Evolutionary conservation across 345 rosid genomes (phyloP).

Genomic region (Boechera stricta): DNA sequence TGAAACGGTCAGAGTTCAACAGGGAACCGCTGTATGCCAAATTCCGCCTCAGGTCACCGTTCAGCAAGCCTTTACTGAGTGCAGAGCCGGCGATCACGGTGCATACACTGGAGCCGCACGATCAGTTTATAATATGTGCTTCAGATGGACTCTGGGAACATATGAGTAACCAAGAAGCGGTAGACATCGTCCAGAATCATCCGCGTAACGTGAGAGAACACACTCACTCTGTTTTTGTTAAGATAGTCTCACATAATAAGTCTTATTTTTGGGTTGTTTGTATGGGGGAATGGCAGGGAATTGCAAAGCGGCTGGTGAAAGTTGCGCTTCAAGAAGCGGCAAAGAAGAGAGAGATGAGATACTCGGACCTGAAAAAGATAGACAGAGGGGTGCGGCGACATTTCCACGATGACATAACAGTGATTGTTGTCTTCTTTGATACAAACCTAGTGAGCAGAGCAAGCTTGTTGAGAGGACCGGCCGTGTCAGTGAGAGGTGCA

Average conservation of each 20-base stretch:
- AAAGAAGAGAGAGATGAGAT: conserved; percentile 93
- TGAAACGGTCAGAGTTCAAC: conserved; percentile 85
- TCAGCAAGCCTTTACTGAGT: conserved; percentile 70
- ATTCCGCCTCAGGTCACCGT: conserved; percentile 73
- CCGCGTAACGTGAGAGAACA: conserved; percentile 53
- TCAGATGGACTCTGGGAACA: conserved; percentile 94
- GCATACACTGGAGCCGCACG: conserved; percentile 68
- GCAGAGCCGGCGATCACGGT: conserved; percentile 73
- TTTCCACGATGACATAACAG: conserved; percentile 97
- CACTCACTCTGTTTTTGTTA: neutral
- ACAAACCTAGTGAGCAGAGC: conserved; percentile 65
- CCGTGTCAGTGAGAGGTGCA: conserved; percentile 69
- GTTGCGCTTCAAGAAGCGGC: conserved; percentile 88
- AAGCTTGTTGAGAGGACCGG: conserved; percentile 50
- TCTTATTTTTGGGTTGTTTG: neutral
- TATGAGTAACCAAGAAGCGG: conserved; percentile 84
- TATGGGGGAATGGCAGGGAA: conserved; percentile 58
- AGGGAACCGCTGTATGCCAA: conserved; percentile 72
- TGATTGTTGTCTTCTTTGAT: conserved; percentile 79
- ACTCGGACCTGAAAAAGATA: conserved; percentile 93
- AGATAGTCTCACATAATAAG: too few species aligned
- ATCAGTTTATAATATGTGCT: conserved; percentile 76
- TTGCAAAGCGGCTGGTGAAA: conserved; percentile 81
- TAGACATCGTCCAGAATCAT: conserved; percentile 69
- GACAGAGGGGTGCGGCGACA: conserved; percentile 90